These are phyloP conservation scores for Candida koratica DNA, from an alignment of 805 yeast species.

Conservation along the genomic window DNA sequence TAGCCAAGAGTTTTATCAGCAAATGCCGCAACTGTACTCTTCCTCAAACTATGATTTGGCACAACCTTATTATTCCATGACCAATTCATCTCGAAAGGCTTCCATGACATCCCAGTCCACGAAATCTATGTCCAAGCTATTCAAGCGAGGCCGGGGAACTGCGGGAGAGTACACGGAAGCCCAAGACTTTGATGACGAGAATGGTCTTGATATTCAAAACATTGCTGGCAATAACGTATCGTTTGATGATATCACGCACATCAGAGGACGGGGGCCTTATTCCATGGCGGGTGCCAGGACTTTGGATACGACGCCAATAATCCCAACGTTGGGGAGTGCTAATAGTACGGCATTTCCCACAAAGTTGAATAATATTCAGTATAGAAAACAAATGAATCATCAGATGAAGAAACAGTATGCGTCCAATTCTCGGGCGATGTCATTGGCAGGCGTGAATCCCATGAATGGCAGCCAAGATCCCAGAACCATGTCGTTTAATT, in stretches of 20 bases:
- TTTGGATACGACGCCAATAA: conserved; percentile 66
- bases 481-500: conserved; percentile 19
- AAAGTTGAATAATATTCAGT: conserved; percentile 50
- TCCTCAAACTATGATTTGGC: conserved; percentile 8
- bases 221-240: conserved; percentile 43
- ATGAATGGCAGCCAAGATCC: conserved; percentile 25
- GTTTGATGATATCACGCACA: conserved; percentile 60
- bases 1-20: conserved; percentile 8
- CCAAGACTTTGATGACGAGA: conserved; percentile 34
- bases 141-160: conserved; percentile 36
- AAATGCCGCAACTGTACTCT: conserved; percentile 11
- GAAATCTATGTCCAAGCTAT: conserved; percentile 37
- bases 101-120: conserved; percentile 37
- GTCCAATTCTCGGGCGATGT: conserved; percentile 44
- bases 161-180: conserved; percentile 18
- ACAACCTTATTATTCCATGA: conserved; percentile 9
- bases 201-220: conserved; percentile 34
- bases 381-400: conserved; percentile 65
- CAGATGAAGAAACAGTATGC: conserved; percentile 57
- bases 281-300: conserved; percentile 37
- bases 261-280: conserved; percentile 65
- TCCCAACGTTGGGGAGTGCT: conserved; percentile 57
- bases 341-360: conserved; percentile 18
- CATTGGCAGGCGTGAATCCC: conserved; percentile 36
- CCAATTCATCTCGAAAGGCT: conserved; percentile 24